Evolutionary conservation across 2,329 filamentous ascomycete species (phyloP).

Genomic region (Fusarium sp.): DNA sequence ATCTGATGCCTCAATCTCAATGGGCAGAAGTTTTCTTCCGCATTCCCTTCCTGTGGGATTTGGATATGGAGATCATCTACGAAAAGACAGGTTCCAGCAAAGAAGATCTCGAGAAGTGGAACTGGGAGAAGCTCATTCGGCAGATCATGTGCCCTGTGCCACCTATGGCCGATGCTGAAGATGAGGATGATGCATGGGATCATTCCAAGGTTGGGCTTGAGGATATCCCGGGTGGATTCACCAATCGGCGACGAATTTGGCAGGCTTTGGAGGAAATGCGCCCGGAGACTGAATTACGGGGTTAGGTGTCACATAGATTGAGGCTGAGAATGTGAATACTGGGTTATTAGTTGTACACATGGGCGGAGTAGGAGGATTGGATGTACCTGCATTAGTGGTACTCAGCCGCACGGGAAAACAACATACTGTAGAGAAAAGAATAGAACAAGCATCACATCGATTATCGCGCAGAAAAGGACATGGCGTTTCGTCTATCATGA

Average conservation of each 20-base stretch:
- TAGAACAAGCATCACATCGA: too few relatives aligned
- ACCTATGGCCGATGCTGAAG: background rate
- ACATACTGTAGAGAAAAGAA: too few relatives aligned
- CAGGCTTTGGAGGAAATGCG: conserved; percentile 1
- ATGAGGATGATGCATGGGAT: background rate
- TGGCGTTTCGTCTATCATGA: too few relatives aligned
- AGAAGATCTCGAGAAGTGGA: background rate
- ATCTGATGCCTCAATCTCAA: background rate
- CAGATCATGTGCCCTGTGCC: background rate
- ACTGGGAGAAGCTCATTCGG: conserved; percentile 10
- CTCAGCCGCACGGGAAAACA: too few relatives aligned
- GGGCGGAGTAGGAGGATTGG: too few relatives aligned
- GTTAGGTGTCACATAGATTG: background rate
- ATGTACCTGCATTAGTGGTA: too few relatives aligned
- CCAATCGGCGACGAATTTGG: conserved; percentile 13
- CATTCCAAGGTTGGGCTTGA: background rate
- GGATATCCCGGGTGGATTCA: background rate
- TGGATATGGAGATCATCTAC: background rate
- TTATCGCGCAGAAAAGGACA: too few relatives aligned
- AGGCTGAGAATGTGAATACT: background rate
- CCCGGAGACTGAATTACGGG: rapidly evolving
- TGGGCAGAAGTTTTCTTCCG: background rate
- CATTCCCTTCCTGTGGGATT: conserved; percentile 8
- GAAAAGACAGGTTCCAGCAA: background rate
- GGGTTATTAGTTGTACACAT: too few relatives aligned